These are phyloP conservation scores for Halophytophthora polymorphica DNA, from an alignment of 352 stramenopile genomes.

Conservation along the genomic window DNA sequence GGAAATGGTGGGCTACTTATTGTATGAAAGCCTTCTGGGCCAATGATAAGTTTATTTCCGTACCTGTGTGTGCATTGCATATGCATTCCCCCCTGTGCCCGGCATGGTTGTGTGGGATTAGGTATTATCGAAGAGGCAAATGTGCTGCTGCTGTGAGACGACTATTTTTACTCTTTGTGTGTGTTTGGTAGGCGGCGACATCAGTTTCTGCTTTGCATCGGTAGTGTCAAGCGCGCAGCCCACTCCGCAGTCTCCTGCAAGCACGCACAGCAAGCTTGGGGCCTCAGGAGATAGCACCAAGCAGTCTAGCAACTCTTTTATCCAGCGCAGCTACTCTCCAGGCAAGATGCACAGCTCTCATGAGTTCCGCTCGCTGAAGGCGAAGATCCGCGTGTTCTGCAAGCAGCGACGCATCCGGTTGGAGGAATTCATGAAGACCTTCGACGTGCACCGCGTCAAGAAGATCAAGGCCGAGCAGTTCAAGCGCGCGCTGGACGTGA, in stretches of 20 bases:
- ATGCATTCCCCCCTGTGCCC: not conserved
- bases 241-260: not conserved
- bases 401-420: slow-evolving; percentile 81
- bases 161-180: slow-evolving; percentile 26
- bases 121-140: no score
- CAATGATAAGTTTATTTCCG: no score
- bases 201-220: not conserved
- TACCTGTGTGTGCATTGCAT: no score
- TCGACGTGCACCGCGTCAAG: slow-evolving; percentile 81
- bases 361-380: slow-evolving; percentile 80
- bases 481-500: slow-evolving; percentile 74
- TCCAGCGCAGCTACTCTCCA: not conserved
- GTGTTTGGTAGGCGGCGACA: not conserved
- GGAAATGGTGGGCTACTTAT: no score
- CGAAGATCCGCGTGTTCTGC: slow-evolving; percentile 73
- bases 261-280: not conserved
- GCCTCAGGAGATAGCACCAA: no score
- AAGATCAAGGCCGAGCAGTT: slow-evolving; percentile 83
- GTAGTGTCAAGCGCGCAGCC: no score
- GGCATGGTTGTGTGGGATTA: no score
- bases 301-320: not conserved
- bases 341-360: slow-evolving; percentile 55
- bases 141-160: slow-evolving; percentile 16
- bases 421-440: slow-evolving; percentile 89
- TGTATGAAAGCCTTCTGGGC: no score